These are phyloP conservation scores for Blechomonas ayalai DNA, from an alignment of 208 protist genomes.

Conservation along the genomic window DNA sequence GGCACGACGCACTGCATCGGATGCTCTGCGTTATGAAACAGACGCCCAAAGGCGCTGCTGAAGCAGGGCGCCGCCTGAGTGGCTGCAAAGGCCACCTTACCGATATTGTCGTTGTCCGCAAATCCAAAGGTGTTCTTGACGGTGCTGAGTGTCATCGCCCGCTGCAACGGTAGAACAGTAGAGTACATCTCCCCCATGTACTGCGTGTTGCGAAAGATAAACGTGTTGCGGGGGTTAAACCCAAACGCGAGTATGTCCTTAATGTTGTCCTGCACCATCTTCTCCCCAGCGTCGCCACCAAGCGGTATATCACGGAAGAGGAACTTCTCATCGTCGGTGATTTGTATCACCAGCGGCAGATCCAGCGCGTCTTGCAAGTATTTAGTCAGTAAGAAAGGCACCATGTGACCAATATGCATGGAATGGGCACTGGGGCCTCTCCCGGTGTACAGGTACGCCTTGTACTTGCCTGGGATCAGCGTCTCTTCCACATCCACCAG, in stretches of 20 bases:
- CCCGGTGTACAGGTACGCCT: slow-evolving; percentile 99
- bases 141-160: slow-evolving; percentile 85
- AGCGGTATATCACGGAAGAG: slow-evolving; percentile 95
- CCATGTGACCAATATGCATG: slow-evolving; percentile 98
- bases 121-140: slow-evolving; percentile 94
- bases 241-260: slow-evolving; percentile 99
- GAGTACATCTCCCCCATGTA: slow-evolving; percentile 97
- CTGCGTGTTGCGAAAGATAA: slow-evolving; percentile 98
- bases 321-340: slow-evolving; percentile 99
- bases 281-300: slow-evolving; percentile 59
- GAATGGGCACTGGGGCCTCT: slow-evolving; percentile 94
- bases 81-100: slow-evolving; percentile 95
- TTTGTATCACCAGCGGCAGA: slow-evolving; percentile 98
- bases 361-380: slow-evolving; percentile 98
- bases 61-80: slow-evolving; percentile 97
- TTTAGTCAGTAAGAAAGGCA: slow-evolving; percentile 98
- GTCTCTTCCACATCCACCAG: slow-evolving; percentile 84
- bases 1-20: slow-evolving; percentile 96
- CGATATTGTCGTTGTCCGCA: slow-evolving; percentile 87
- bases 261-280: slow-evolving; percentile 92
- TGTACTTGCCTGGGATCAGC: slow-evolving; percentile 41
- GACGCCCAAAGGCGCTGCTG: slow-evolving; percentile 87
- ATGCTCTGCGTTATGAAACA: slow-evolving; percentile 54
- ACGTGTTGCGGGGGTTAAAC: slow-evolving; percentile 97
- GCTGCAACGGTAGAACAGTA: slow-evolving; percentile 92